Percentiles rank a stretch among this genome's conserved stretches.
These are phyloP conservation scores for Emericellopsis atlantica DNA, from an alignment of 2,329 filamentous ascomycete species.

Conservation along the genomic window DNA sequence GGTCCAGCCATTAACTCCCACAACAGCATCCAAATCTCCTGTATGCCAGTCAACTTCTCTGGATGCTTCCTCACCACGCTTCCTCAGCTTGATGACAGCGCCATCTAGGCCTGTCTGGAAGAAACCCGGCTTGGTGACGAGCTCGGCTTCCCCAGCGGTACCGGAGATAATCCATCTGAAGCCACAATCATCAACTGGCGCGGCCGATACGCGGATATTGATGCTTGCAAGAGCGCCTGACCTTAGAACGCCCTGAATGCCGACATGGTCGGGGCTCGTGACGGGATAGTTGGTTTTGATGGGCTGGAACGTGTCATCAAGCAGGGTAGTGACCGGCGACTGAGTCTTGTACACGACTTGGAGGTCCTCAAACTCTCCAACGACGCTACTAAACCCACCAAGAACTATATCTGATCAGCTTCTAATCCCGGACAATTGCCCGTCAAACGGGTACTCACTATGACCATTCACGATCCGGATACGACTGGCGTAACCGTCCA, in stretches of 20 bases:
- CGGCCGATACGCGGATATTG: constrained; percentile 8
- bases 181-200: constrained; percentile 8
- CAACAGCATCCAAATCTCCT: too few relatives aligned
- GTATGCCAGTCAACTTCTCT: too few relatives aligned
- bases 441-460: constrained; percentile 8
- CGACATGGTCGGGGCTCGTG: constrained; percentile 18
- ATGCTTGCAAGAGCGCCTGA: constrained; percentile 16
- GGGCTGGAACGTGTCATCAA: constrained; percentile 7
- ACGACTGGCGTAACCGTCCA: constrained; percentile 9
- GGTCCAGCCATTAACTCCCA: too few relatives aligned
- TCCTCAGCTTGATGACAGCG: too few relatives aligned
- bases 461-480: constrained; percentile 15
- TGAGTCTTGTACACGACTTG: constrained; percentile 12
- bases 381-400: constrained; percentile 16
- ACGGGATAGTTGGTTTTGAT: constrained; percentile 9
- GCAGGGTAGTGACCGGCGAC: constrained; percentile 9
- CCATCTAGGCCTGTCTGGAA: too few relatives aligned
- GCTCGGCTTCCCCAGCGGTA: constrained; percentile 19
- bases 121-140: constrained; percentile 1
- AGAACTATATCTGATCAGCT: constrained; percentile 12
- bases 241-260: constrained; percentile 18
- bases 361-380: constrained; percentile 15
- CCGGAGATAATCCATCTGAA: constrained; percentile 22
- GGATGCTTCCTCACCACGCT: too few relatives aligned
- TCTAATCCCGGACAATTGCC: not conserved